Evolutionary conservation across 176 grass and related monocot species (phyloP).

Genomic region (Melocanna baccifera): DNA sequence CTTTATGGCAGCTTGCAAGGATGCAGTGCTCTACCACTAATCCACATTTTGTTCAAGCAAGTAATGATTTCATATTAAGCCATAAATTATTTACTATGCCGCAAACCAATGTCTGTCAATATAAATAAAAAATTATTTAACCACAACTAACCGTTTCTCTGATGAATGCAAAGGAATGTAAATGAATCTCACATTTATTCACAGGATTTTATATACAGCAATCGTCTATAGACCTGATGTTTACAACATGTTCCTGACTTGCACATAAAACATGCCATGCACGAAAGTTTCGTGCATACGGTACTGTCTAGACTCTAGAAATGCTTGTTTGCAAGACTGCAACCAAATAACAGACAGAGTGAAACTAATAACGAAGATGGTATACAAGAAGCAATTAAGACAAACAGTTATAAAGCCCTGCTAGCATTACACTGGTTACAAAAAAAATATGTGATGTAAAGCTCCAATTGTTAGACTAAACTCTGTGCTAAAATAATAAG

Average conservation of each 20-base stretch:
- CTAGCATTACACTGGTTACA: slow-evolving; percentile 2
- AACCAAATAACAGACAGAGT: background rate
- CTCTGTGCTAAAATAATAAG: slow-evolving; percentile 9
- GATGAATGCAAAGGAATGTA: background rate
- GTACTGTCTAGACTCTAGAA: background rate
- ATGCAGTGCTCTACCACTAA: background rate
- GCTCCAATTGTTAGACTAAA: background rate
- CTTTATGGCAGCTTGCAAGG: background rate
- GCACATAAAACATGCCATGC: background rate
- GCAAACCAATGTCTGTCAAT: background rate
- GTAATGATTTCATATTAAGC: background rate
- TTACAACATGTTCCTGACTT: background rate
- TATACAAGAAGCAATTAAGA: background rate
- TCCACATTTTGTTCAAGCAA: background rate
- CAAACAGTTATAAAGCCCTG: background rate
- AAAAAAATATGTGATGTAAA: background rate
- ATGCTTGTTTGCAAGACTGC: background rate
- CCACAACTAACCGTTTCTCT: background rate
- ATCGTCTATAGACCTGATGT: background rate
- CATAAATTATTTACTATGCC: background rate
- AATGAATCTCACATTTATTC: slow-evolving; percentile 3
- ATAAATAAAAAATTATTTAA: background rate
- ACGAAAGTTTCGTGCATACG: background rate
- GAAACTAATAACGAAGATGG: background rate
- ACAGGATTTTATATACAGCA: background rate